Conservation (phyloP, 2,329 filamentous ascomycete genomes). For the Trichocomaceae sp. region DNA sequence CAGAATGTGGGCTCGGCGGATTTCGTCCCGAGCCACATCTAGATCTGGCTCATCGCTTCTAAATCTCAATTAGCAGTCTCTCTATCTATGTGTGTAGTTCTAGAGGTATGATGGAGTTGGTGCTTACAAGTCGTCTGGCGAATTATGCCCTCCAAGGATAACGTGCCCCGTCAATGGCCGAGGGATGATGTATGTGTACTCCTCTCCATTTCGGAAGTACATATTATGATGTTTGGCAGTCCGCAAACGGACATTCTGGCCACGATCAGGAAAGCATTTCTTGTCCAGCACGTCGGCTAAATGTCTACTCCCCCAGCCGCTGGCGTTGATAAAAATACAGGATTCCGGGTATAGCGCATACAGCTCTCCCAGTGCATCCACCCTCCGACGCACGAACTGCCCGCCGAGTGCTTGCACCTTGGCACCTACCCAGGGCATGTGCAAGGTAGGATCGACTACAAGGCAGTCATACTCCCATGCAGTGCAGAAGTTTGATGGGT, state of each 20-base stretch:
- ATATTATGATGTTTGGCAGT: conserved; percentile 26
- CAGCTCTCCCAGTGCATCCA: conserved; percentile 28
- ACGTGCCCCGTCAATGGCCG: conserved; percentile 29
- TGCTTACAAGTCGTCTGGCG: conserved; percentile 27
- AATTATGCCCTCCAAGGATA: conserved; percentile 31
- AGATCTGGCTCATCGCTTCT: conserved; percentile 25
- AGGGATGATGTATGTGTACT: conserved; percentile 36
- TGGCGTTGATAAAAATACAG: conserved; percentile 34
- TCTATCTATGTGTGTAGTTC: not conserved
- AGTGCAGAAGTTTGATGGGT: conserved; percentile 27
- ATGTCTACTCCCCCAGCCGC: conserved; percentile 30
- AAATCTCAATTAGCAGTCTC: not conserved
- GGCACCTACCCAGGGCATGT: conserved; percentile 31
- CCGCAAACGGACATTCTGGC: conserved; percentile 32
- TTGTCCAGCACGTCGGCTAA: conserved; percentile 31
- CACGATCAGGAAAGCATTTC: conserved; percentile 31
- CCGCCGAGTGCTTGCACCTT: conserved; percentile 28
- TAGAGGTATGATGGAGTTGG: not conserved
- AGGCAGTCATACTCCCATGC: conserved; percentile 33
- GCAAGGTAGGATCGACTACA: conserved; percentile 32
- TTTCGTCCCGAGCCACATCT: conserved; percentile 33
- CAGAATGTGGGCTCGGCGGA: conserved; percentile 33
- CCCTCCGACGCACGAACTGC: conserved; percentile 28
- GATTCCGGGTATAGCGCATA: conserved; percentile 32
- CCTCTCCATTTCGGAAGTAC: conserved; percentile 32